These are phyloP conservation scores for Aspergillus calidoustus DNA, from an alignment of 2,329 filamentous ascomycete genomes.

Conservation along the genomic window DNA sequence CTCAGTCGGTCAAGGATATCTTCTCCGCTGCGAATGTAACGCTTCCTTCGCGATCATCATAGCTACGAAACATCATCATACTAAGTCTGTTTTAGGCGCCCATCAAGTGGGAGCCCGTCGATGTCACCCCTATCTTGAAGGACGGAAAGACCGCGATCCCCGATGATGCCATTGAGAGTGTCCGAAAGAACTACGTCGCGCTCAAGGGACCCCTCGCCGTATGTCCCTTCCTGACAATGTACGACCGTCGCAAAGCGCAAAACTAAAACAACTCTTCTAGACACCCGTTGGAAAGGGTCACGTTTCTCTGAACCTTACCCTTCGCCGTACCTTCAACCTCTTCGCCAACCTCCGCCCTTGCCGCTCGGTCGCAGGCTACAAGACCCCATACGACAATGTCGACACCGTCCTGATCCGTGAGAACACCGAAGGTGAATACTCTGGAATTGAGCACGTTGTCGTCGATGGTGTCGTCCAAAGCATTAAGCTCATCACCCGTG, in stretches of 20 bases:
- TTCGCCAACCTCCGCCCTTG: constrained; percentile 99
- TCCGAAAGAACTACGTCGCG: constrained; percentile 93
- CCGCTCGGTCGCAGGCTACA: constrained; percentile 94
- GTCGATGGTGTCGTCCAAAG: constrained; percentile 97
- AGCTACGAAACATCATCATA: constrained; percentile 15
- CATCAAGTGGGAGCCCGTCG: constrained; percentile 95
- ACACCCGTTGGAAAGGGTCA: constrained; percentile 98
- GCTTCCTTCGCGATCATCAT: constrained; percentile 8
- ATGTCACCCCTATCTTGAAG: constrained; percentile 91
- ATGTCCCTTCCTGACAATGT: constrained; percentile 45
- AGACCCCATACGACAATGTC: constrained; percentile 97
- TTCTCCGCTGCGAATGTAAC: constrained; percentile 89
- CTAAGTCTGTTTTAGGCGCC: constrained; percentile 67
- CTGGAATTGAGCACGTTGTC: constrained; percentile 96
- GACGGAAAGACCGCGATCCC: constrained; percentile 96
- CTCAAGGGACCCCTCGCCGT: constrained; percentile 97
- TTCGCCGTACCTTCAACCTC: constrained; percentile 98
- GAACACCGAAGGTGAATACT: constrained; percentile 99
- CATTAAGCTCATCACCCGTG: constrained; percentile 98
- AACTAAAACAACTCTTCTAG: constrained; percentile 49
- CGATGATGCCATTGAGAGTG: constrained; percentile 88
- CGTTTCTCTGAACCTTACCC: constrained; percentile 97
- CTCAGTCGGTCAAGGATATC: constrained; percentile 98
- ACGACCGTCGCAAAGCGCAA: neutral
- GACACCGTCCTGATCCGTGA: constrained; percentile 98